These are phyloP conservation scores for Dictyostelium firmibasis DNA, from an alignment of 78 protist species.

Conservation along the genomic window DNA sequence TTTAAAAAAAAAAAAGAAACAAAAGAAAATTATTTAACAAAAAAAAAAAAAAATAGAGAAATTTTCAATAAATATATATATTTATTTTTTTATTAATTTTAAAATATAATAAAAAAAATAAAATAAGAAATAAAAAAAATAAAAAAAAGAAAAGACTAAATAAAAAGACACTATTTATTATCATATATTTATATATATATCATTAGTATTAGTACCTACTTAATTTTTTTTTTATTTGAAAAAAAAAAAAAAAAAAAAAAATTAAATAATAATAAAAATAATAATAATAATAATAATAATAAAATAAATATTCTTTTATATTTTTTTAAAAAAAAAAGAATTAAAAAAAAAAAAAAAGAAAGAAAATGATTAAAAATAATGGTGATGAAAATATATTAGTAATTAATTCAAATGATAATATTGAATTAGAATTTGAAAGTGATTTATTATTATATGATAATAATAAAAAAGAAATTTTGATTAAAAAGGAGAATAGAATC, in stretches of 20 bases:
- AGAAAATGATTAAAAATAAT: not conserved
- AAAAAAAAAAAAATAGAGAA: too few species aligned
- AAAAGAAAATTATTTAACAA: not conserved
- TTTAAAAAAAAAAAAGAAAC: not conserved
- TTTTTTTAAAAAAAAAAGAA: not conserved
- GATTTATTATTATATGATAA: not conserved
- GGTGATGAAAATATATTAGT: not conserved
- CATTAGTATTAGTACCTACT: not conserved
- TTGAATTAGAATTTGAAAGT: constrained; percentile 1
- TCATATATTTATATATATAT: too few species aligned
- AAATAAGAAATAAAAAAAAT: too few species aligned
- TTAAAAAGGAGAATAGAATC: not conserved
- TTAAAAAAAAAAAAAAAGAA: not conserved
- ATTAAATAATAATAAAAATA: not conserved
- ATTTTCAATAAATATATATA: not conserved
- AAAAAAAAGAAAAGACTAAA: too few species aligned
- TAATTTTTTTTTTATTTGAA: not conserved
- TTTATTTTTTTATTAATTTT: not conserved
- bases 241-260: not conserved
- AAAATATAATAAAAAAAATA: not conserved
- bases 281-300: not conserved
- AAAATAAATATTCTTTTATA: too few species aligned
- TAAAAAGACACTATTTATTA: too few species aligned
- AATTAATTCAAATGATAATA: not conserved
- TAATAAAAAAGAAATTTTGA: not conserved